Percentiles rank a stretch among this genome's conserved stretches.
These are phyloP conservation scores for Phytophthora pseudosyringae DNA, from an alignment of 352 stramenopile species.

Conservation along the genomic window DNA sequence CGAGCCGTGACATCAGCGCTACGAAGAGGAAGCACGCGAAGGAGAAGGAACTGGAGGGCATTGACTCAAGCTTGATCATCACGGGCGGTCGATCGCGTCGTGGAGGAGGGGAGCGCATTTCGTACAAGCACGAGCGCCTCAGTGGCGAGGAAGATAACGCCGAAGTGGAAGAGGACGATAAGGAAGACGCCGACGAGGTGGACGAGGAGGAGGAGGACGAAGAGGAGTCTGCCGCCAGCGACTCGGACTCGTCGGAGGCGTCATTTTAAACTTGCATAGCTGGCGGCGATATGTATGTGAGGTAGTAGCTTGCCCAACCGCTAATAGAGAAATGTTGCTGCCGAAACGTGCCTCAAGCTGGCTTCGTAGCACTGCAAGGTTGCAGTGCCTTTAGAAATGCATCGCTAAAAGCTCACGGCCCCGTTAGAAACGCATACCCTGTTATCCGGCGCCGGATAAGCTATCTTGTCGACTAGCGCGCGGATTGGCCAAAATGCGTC, in stretches of 20 bases:
- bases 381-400: background rate
- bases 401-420: no score
- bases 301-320: slow-evolving; percentile 9
- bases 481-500: slow-evolving; percentile 21
- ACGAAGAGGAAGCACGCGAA: slow-evolving; percentile 74
- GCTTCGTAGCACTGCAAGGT: background rate
- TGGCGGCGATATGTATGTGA: slow-evolving; percentile 14
- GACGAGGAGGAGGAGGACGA: slow-evolving; percentile 2
- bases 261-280: slow-evolving; percentile 34
- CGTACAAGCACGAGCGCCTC: slow-evolving; percentile 42
- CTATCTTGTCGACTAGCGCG: background rate
- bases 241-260: slow-evolving; percentile 49
- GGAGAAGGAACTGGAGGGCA: slow-evolving; percentile 81
- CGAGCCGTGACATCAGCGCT: slow-evolving; percentile 65
- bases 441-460: slow-evolving; percentile 1
- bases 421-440: background rate
- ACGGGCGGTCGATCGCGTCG: slow-evolving; percentile 40
- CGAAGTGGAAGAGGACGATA: slow-evolving; percentile 28
- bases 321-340: slow-evolving; percentile 15
- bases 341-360: background rate
- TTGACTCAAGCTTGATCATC: slow-evolving; percentile 86
- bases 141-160: slow-evolving; percentile 49
- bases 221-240: slow-evolving; percentile 21
- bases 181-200: slow-evolving; percentile 15
- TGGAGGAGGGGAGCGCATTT: slow-evolving; percentile 29